These are phyloP conservation scores for Deuterostichococcus epilithicus DNA, from an alignment of 139 green algal species.

Conservation along the genomic window DNA sequence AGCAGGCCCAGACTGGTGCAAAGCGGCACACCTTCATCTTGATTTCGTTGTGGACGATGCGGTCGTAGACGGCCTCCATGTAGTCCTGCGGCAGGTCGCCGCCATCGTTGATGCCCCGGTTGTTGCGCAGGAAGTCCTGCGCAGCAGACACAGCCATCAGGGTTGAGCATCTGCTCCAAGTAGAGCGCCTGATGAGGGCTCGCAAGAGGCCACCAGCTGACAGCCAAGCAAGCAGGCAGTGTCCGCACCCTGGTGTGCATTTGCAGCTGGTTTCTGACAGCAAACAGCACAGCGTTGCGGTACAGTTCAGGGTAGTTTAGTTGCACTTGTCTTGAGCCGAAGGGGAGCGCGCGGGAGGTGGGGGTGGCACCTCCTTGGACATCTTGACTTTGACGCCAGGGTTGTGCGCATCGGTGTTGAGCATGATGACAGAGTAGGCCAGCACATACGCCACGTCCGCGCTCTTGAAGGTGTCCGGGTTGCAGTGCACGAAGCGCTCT, in stretches of 20 bases:
- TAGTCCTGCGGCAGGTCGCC: conserved; percentile 84
- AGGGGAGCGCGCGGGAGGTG: too few species aligned
- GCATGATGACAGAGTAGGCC: conserved; percentile 98
- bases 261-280: neutral
- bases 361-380: conserved; percentile 31
- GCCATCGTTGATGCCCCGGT: conserved; percentile 97
- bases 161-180: too few species aligned
- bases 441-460: conserved; percentile 98
- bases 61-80: conserved; percentile 88
- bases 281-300: too few species aligned
- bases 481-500: conserved; percentile 89
- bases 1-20: conserved; percentile 12
- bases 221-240: too few species aligned
- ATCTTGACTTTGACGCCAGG: conserved; percentile 78
- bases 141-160: neutral
- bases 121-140: conserved; percentile 95
- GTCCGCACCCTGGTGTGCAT: too few species aligned
- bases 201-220: too few species aligned
- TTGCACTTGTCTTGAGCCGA: conserved; percentile 68
- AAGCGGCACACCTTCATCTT: conserved; percentile 78
- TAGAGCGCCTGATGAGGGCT: too few species aligned
- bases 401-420: conserved; percentile 99
- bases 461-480: conserved; percentile 83
- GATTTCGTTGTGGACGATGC: conserved; percentile 96
- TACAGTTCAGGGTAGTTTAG: conserved; percentile 13